A percentile compares a stretch with the other conserved stretches of the same genome.
Evolutionary conservation across 2,329 filamentous ascomycete genomes (phyloP).

Genomic region (Aaosphaeria pasadenensis): DNA sequence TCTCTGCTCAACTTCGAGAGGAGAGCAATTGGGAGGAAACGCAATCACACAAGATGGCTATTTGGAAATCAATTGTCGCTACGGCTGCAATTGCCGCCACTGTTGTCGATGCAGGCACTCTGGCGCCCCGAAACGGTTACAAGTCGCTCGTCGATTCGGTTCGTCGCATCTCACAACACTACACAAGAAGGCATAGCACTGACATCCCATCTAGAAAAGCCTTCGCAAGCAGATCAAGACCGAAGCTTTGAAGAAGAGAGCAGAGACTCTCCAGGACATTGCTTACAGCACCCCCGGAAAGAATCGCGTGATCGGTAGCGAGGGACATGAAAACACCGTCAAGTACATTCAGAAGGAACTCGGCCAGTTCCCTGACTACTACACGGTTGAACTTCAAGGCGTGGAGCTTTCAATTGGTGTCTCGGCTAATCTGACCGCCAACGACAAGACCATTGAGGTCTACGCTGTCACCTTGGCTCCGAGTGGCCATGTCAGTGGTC

Average conservation of each 20-base stretch:
- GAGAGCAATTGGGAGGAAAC: neutral
- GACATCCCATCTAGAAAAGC: constrained; percentile 11
- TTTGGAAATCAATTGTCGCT: neutral
- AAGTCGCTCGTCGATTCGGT: neutral
- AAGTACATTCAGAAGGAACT: constrained; percentile 34
- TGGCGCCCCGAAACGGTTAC: neutral
- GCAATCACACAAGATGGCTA: neutral
- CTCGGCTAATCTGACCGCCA: constrained; percentile 25
- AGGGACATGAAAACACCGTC: constrained; percentile 40
- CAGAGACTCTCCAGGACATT: constrained; percentile 34
- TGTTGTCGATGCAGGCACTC: neutral
- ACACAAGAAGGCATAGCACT: no score
- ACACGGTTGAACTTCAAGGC: constrained; percentile 32
- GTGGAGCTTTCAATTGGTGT: constrained; percentile 20
- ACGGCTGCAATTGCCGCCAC: neutral
- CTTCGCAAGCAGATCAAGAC: constrained; percentile 21
- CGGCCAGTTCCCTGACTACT: constrained; percentile 33
- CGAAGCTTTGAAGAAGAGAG: constrained; percentile 25
- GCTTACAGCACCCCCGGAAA: constrained; percentile 38
- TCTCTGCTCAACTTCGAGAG: neutral
- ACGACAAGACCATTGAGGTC: constrained; percentile 25
- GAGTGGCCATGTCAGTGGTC: constrained; percentile 25
- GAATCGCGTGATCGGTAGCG: constrained; percentile 41
- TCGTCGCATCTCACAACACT: neutral
- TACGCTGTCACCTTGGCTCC: constrained; percentile 28